Evolutionary conservation across 805 yeast genomes (phyloP).

Genomic region (Sugiyamaella marilandica): DNA sequence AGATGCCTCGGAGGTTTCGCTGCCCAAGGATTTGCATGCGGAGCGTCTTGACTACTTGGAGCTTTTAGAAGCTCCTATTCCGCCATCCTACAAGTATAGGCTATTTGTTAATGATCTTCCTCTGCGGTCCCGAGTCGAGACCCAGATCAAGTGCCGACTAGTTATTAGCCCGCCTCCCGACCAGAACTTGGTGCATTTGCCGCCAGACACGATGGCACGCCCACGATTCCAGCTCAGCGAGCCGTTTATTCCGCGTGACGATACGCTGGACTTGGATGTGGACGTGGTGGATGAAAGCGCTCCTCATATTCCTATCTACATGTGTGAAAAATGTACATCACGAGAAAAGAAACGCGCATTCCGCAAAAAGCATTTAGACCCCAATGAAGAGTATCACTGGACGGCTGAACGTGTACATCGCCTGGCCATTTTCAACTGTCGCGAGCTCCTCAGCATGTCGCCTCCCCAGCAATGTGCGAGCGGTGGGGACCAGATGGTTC

Average conservation of each 20-base stretch:
- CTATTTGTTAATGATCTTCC: conserved; percentile 51
- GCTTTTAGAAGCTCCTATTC: not conserved
- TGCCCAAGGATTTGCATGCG: not conserved
- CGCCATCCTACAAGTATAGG: conserved; percentile 15
- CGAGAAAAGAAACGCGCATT: conserved; percentile 93
- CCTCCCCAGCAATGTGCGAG: conserved; percentile 15
- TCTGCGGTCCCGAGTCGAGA: conserved; percentile 83
- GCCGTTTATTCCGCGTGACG: conserved; percentile 25
- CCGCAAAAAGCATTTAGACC: conserved; percentile 74
- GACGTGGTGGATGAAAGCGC: conserved; percentile 58
- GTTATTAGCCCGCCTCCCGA: conserved; percentile 70
- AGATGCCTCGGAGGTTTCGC: not conserved
- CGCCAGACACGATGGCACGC: conserved; percentile 81
- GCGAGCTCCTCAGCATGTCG: conserved; percentile 67
- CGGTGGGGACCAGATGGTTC: conserved; percentile 15
- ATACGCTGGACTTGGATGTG: conserved; percentile 54
- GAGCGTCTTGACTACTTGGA: not conserved
- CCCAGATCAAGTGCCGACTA: conserved; percentile 80
- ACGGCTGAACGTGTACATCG: conserved; percentile 66
- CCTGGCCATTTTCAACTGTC: conserved; percentile 85
- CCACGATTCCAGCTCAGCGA: conserved; percentile 66
- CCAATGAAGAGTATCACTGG: conserved; percentile 74
- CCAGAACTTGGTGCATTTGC: conserved; percentile 69
- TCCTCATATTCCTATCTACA: conserved; percentile 50
- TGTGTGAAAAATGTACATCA: conserved; percentile 83